A percentile compares a stretch with the other conserved stretches of the same genome.
Conservation (phyloP, 371 early-diverging fungal genomes). For the Mortierella sp. region DNA sequence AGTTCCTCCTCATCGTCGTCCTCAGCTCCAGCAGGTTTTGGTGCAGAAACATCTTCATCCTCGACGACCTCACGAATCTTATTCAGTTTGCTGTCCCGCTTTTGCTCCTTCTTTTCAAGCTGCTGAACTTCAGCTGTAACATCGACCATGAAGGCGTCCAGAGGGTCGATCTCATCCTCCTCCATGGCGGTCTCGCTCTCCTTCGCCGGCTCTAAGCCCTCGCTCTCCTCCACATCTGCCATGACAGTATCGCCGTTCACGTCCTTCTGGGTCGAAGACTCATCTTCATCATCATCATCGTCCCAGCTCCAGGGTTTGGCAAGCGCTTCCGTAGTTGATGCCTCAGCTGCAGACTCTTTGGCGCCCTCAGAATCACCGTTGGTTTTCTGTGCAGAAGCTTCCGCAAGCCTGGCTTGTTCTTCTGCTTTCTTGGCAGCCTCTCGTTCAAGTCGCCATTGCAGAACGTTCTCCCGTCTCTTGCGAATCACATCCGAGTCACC, state of each 20-base stretch:
- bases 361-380: slow-evolving; percentile 1
- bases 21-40: slow-evolving; percentile 39
- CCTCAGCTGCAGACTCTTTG: slow-evolving; percentile 20
- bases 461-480: slow-evolving; percentile 76
- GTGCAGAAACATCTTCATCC: slow-evolving; percentile 3
- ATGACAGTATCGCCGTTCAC: slow-evolving; percentile 59
- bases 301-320: slow-evolving; percentile 55
- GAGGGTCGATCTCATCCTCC: slow-evolving; percentile 69
- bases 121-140: slow-evolving; percentile 80
- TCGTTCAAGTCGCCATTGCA: slow-evolving; percentile 75
- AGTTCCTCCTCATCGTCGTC: slow-evolving; percentile 67
- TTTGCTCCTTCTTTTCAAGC: slow-evolving; percentile 73
- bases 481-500: slow-evolving; percentile 36
- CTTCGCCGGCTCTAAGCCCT: slow-evolving; percentile 23
- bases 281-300: slow-evolving; percentile 56
- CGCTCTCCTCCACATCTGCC: slow-evolving; percentile 30
- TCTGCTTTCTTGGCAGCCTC: slow-evolving; percentile 66
- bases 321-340: slow-evolving; percentile 5
- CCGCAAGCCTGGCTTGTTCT: slow-evolving; percentile 47
- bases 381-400: slow-evolving; percentile 10
- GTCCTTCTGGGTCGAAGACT: slow-evolving; percentile 25
- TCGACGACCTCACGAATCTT: slow-evolving; percentile 45
- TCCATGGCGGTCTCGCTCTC: slow-evolving; percentile 48
- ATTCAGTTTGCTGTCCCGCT: slow-evolving; percentile 35
- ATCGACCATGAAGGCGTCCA: slow-evolving; percentile 90